These are phyloP conservation scores for Chrysoporthe puriensis DNA, from an alignment of 2,329 filamentous ascomycete genomes.

Conservation along the genomic window DNA sequence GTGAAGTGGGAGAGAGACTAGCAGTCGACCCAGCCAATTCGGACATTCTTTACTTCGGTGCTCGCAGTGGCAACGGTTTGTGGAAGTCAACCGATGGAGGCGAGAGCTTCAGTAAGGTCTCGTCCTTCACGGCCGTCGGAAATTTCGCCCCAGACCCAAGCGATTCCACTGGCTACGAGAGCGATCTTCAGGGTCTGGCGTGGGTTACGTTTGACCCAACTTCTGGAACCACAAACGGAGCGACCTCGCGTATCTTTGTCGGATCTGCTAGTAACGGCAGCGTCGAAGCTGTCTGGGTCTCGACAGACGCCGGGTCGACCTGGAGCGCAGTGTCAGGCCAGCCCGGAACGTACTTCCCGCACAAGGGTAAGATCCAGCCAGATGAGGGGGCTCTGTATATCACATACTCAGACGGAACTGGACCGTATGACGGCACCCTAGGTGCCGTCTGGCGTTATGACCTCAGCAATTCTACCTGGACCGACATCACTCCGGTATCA, in stretches of 20 bases:
- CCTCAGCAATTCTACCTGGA: slow-evolving; percentile 52
- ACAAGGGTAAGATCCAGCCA: slow-evolving; percentile 56
- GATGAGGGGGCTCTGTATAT: slow-evolving; percentile 58
- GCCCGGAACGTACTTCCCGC: slow-evolving; percentile 55
- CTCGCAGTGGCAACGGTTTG: slow-evolving; percentile 60
- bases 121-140: slow-evolving; percentile 54
- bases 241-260: slow-evolving; percentile 60
- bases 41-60: slow-evolving; percentile 61
- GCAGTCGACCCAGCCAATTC: slow-evolving; percentile 62
- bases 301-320: slow-evolving; percentile 55
- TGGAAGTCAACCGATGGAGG: slow-evolving; percentile 62
- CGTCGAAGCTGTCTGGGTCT: slow-evolving; percentile 54
- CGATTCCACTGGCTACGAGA: slow-evolving; percentile 49
- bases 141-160: slow-evolving; percentile 50
- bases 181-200: slow-evolving; percentile 51
- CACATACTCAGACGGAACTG: slow-evolving; percentile 56
- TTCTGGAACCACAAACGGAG: slow-evolving; percentile 47
- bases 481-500: slow-evolving; percentile 58
- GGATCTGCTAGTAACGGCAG: slow-evolving; percentile 57
- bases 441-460: slow-evolving; percentile 61
- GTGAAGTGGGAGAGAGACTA: slow-evolving; percentile 55
- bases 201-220: slow-evolving; percentile 61
- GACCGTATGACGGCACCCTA: slow-evolving; percentile 59
- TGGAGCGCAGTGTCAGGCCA: slow-evolving; percentile 56
- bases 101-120: slow-evolving; percentile 56